Evolutionary conservation across 805 yeast species (phyloP).

Genomic region (Candida ovalis): DNA sequence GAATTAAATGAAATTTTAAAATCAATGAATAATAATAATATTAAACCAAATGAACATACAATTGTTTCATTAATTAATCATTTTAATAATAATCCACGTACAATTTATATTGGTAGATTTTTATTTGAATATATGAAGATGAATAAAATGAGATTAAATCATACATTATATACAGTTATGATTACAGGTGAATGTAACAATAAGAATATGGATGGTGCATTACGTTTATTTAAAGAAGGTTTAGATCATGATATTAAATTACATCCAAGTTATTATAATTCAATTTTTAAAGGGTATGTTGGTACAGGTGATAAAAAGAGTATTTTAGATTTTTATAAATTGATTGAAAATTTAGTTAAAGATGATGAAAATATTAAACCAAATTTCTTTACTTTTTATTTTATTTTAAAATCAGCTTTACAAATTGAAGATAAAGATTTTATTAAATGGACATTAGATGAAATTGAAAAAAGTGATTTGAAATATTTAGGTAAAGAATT

Average conservation of each 20-base stretch:
- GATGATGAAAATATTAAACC: conserved; percentile 30
- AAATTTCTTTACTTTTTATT: conserved; percentile 49
- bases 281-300: conserved; percentile 48
- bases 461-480: conserved; percentile 32
- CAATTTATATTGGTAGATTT: conserved; percentile 47
- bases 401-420: conserved; percentile 38
- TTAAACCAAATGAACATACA: conserved; percentile 42
- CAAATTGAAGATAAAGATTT: conserved; percentile 30
- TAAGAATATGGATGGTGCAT: conserved; percentile 41
- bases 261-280: conserved; percentile 38
- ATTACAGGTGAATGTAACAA: conserved; percentile 42
- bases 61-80: conserved; percentile 52
- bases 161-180: conserved; percentile 42
- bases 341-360: conserved; percentile 25
- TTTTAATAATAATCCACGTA: conserved; percentile 43
- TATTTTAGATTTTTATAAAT: conserved; percentile 39
- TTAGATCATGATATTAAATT: conserved; percentile 32
- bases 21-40: conserved; percentile 34
- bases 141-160: conserved; percentile 30
- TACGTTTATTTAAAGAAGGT: conserved; percentile 36
- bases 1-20: conserved; percentile 27
- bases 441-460: conserved; percentile 36
- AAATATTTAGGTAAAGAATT: conserved; percentile 36
- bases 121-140: conserved; percentile 41
- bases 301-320: conserved; percentile 29